These are phyloP conservation scores for Solanum sejunctum DNA, from an alignment of 257 asterid species.

Conservation along the genomic window DNA sequence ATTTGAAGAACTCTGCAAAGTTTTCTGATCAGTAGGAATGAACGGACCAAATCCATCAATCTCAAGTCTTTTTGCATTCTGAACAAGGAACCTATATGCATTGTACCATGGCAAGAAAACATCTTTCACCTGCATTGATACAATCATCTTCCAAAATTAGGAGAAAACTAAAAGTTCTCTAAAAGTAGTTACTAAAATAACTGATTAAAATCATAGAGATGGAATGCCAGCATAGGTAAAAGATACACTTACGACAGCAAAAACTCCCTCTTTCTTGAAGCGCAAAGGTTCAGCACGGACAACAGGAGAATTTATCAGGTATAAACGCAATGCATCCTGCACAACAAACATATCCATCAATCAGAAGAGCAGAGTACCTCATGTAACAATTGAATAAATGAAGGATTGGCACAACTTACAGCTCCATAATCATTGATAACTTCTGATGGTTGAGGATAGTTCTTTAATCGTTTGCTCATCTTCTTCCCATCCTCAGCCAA, in stretches of 20 bases:
- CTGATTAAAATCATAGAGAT: background rate
- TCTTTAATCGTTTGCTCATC: constrained; percentile 92
- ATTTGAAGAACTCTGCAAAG: constrained; percentile 66
- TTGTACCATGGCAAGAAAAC: constrained; percentile 98
- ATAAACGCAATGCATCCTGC: constrained; percentile 75
- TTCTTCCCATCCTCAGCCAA: constrained; percentile 97
- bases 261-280: constrained; percentile 87
- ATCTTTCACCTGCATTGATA: constrained; percentile 43
- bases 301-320: constrained; percentile 94
- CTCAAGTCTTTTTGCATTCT: constrained; percentile 91
- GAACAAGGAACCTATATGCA: constrained; percentile 97
- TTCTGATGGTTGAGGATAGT: constrained; percentile 91
- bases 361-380: background rate
- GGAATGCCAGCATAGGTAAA: background rate
- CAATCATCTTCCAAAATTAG: background rate
- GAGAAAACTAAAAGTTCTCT: background rate
- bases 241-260: constrained; percentile 44
- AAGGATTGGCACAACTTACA: constrained; percentile 16
- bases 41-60: constrained; percentile 78
- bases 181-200: background rate
- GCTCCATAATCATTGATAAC: constrained; percentile 95
- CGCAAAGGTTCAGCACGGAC: constrained; percentile 99
- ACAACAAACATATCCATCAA: background rate
- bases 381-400: background rate
- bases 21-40: constrained; percentile 54